phyloP scores from a whole-genome alignment of 495 filamentous ascomycete genomes.

The Hypoxylon perforatum region DNA sequence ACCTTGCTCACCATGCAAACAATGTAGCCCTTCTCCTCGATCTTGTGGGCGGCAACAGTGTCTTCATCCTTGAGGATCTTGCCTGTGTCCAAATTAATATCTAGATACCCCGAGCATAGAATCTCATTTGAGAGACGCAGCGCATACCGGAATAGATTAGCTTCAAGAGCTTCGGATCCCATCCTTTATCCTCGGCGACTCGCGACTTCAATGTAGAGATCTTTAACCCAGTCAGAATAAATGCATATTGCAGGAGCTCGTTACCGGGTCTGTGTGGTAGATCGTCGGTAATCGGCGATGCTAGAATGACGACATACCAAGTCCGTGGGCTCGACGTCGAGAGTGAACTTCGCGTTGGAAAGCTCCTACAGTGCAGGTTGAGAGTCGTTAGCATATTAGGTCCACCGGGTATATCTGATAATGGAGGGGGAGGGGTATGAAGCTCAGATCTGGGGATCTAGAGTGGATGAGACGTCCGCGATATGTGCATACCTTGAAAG shows the following conservation, averaged over 20 bases:
- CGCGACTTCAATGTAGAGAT: conserved; percentile 90
- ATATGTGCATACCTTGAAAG: conserved; percentile 57
- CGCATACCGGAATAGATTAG: conserved; percentile 94
- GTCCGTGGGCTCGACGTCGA: conserved; percentile 93
- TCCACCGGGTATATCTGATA: too few relatives aligned
- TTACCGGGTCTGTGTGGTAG: conserved; percentile 6
- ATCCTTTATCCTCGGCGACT: conserved; percentile 88
- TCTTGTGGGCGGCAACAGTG: conserved; percentile 93
- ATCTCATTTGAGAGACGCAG: not conserved
- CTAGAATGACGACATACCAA: conserved; percentile 71
- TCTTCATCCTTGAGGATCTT: conserved; percentile 98
- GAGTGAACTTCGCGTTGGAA: conserved; percentile 96
- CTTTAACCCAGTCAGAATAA: conserved; percentile 60
- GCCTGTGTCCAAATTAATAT: conserved; percentile 63
- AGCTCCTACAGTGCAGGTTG: conserved; percentile 73
- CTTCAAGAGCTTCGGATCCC: conserved; percentile 87
- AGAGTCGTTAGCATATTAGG: conserved; percentile 45
- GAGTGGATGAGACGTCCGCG: not conserved
- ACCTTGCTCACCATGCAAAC: conserved; percentile 98
- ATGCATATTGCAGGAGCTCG: conserved; percentile 44
- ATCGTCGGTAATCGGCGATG: conserved; percentile 29
- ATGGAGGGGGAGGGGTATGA: conserved; percentile 10
- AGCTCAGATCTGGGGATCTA: not conserved
- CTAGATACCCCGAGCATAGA: conserved; percentile 1
- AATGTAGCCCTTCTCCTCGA: conserved; percentile 99